phyloP scores from a whole-genome alignment of 441 rosid species.

The Arabidopsis hybrid region DNA sequence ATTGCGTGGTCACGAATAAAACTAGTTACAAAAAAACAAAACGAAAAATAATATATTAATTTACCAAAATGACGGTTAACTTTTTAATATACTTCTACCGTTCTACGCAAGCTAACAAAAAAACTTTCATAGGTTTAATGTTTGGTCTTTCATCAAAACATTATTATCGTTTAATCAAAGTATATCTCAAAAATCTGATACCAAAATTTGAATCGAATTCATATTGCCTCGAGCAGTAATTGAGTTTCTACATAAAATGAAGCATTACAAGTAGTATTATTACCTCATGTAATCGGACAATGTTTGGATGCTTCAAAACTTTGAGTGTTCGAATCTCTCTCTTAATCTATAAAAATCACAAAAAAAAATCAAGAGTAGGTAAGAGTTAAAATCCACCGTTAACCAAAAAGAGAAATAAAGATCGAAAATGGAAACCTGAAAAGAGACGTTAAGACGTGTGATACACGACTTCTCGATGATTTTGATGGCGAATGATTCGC shows the following conservation, averaged over 20 bases:
- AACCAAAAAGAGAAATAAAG: background rate
- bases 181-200: too few relatives aligned
- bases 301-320: conserved; percentile 90
- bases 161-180: too few relatives aligned
- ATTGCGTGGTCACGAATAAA: background rate
- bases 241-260: too few relatives aligned
- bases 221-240: too few relatives aligned
- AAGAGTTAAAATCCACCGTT: background rate
- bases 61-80: background rate
- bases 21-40: background rate
- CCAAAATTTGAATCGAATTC: too few relatives aligned
- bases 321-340: conserved; percentile 92
- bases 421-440: conserved; percentile 61
- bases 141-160: too few relatives aligned
- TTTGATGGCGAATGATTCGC: conserved; percentile 75
- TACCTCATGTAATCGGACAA: conserved; percentile 92
- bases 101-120: conserved; percentile 4
- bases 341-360: conserved; percentile 65
- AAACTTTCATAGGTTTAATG: background rate
- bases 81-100: background rate
- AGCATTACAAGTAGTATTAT: background rate
- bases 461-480: conserved; percentile 80
- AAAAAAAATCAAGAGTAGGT: background rate
- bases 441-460: conserved; percentile 68
- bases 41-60: background rate